Evolutionary conservation across 2,329 filamentous ascomycete genomes (phyloP), one percentile per base, ranked within the genome.

Genomic region (Pseudogymnoascus sp.): DNA sequence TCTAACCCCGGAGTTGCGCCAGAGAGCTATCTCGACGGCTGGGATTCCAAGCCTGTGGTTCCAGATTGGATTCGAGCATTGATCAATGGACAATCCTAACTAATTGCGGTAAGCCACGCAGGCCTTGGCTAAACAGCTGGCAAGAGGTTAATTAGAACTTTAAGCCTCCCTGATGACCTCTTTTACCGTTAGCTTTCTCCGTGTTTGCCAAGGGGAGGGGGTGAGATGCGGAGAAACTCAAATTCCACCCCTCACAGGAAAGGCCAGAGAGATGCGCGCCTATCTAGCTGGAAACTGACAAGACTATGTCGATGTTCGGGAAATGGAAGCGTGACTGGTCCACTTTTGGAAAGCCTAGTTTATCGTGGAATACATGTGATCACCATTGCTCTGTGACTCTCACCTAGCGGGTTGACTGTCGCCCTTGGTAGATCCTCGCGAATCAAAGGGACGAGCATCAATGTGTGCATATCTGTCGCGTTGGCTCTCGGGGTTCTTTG

Each of bases 41-140:
- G 87, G 87, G 79, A 82, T 51, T 78, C 76, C 66, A 78, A 78
- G 64, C 86, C 87, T 5, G 73, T 68, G 31, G 73, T 89, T 61
- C 87, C 87, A 3, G 75, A 68, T 18, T 90, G 87, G 87, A 73
- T 89, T 68, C 74, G 73, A 71, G 76, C 75, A 36, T 80, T 83
- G 75, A 82, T 86, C 26, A 57, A 34, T 10, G 29, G 51, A 57
- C 51, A 57, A 18, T 18, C 51, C n/a, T 57, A 57, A 57, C 51
- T 34, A 57, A 23, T 57, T 57, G 10, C 1, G 16, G 29, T 18
- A 57, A 12, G 29, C 51, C n/a, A 34, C 10, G 26, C n/a, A 18
- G 26, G 51, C 2, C 26, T 34, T 57, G 26, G 51, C 51, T 18
- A 18, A 11, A 34, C 14, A 57, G 10, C 6, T 16, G 23, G 45